Evolutionary conservation across 164 flowering plant genomes (phyloP).

Genomic region (Dillenia suffruticosa): DNA sequence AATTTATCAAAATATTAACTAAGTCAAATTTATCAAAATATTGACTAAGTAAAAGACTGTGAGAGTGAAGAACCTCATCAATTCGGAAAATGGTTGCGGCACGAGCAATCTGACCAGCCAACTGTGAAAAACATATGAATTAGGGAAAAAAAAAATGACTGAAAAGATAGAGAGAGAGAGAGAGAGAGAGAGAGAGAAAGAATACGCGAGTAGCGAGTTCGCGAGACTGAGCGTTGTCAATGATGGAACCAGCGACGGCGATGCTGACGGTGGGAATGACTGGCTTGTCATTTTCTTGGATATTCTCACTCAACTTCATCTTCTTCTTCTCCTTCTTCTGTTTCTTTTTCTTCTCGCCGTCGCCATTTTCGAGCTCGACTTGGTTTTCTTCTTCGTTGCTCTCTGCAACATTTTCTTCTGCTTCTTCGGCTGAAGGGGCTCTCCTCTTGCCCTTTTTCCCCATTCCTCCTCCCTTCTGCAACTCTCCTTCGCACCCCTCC

Average conservation of each 20-base stretch:
- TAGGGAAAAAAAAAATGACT: neutral
- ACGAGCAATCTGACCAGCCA: conserved; percentile 98
- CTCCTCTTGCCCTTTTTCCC: conserved; percentile 29
- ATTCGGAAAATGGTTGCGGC: conserved; percentile 89
- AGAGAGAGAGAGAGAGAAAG: neutral
- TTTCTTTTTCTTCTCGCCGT: conserved; percentile 4
- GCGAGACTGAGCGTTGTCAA: conserved; percentile 77
- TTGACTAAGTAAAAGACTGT: neutral
- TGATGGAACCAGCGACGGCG: conserved; percentile 87
- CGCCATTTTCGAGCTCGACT: conserved; percentile 26
- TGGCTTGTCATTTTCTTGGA: conserved; percentile 7
- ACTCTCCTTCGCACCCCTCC: no score
- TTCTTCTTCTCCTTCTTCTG: conserved; percentile 26
- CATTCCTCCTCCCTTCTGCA: neutral
- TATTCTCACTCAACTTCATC: conserved; percentile 12
- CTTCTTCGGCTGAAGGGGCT: conserved; percentile 13
- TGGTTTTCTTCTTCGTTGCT: neutral
- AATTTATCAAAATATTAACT: no score
- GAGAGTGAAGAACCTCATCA: conserved; percentile 57
- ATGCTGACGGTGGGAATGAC: conserved; percentile 61
- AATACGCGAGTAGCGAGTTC: conserved; percentile 93
- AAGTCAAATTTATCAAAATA: neutral
- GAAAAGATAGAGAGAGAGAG: neutral
- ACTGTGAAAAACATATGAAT: conserved; percentile 33
- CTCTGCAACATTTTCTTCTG: conserved; percentile 18